phyloP scores from a whole-genome alignment of 306 rosid genomes.

The Pterocarpus santalinus region DNA sequence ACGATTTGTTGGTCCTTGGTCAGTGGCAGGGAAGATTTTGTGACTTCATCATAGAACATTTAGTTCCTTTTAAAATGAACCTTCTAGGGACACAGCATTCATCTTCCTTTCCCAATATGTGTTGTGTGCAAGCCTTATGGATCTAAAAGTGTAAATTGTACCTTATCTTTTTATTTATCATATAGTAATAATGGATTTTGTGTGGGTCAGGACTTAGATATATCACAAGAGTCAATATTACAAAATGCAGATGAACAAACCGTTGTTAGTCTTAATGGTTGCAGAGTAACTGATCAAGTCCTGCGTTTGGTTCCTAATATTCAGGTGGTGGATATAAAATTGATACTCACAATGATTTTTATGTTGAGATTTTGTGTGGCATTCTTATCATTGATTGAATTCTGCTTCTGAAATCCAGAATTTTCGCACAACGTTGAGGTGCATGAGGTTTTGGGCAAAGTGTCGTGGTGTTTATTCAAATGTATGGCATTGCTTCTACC shows the following conservation, averaged over 20 bases:
- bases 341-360: not conserved
- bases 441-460: conserved; percentile 98
- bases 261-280: conserved; percentile 96
- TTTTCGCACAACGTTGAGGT: conserved; percentile 94
- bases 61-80: conserved; percentile 11
- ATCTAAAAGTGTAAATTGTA: conserved; percentile 19
- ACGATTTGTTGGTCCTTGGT: conserved; percentile 2
- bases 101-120: conserved; percentile 4
- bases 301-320: conserved; percentile 93
- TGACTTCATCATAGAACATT: conserved; percentile 17
- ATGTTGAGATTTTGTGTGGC: conserved; percentile 16
- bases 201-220: conserved; percentile 83
- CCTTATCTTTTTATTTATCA: conserved; percentile 29
- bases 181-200: conserved; percentile 37
- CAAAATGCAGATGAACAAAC: conserved; percentile 95
- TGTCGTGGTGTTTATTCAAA: conserved; percentile 96
- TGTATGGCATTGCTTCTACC: conserved; percentile 57
- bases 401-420: conserved; percentile 63
- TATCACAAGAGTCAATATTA: conserved; percentile 89
- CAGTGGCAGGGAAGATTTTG: conserved; percentile 19
- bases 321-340: conserved; percentile 67
- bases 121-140: conserved; percentile 7
- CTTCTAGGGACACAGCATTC: conserved; percentile 7
- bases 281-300: conserved; percentile 95
- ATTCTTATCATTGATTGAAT: conserved; percentile 44